A percentile compares a stretch with the other conserved stretches of the same genome.
phyloP scores from a whole-genome alignment of 2,329 filamentous ascomycete genomes.

The Plenodomus tracheiphilus region DNA sequence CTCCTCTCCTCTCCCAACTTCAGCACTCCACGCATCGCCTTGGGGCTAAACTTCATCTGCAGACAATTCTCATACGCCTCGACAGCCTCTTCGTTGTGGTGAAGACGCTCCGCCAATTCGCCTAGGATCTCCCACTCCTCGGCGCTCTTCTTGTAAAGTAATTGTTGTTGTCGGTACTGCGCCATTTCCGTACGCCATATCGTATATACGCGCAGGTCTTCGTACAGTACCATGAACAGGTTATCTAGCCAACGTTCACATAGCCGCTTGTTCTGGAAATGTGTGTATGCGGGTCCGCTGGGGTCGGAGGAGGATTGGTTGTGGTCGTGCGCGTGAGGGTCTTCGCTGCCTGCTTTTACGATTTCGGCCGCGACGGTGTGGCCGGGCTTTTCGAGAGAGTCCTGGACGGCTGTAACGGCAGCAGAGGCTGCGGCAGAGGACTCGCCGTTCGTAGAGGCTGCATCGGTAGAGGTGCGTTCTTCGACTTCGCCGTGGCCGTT shows the following conservation, averaged over 20 bases:
- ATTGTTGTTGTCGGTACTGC: slow-evolving; percentile 88
- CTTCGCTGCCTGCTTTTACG: slow-evolving; percentile 74
- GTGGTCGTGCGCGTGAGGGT: slow-evolving; percentile 39
- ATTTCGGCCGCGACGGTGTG: slow-evolving; percentile 78
- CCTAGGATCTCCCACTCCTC: slow-evolving; percentile 99
- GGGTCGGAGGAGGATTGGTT: slow-evolving; percentile 53
- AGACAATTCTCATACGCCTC: slow-evolving; percentile 93
- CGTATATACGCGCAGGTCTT: slow-evolving; percentile 96
- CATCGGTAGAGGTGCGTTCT: slow-evolving; percentile 22
- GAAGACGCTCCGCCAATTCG: slow-evolving; percentile 86
- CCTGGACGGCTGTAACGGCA: slow-evolving; percentile 28
- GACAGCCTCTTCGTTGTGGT: slow-evolving; percentile 87
- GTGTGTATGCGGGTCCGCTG: slow-evolving; percentile 72
- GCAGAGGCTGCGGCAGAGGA: slow-evolving; percentile 31
- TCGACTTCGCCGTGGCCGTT: slow-evolving; percentile 46
- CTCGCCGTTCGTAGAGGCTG: slow-evolving; percentile 35
- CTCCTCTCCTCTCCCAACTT: slow-evolving; percentile 76
- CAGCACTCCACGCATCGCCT: slow-evolving; percentile 84
- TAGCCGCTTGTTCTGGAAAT: slow-evolving; percentile 94
- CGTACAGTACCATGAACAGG: slow-evolving; percentile 98
- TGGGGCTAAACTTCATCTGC: slow-evolving; percentile 86
- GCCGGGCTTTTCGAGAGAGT: slow-evolving; percentile 73
- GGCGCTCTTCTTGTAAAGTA: slow-evolving; percentile 94
- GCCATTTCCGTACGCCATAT: slow-evolving; percentile 99
- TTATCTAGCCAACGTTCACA: slow-evolving; percentile 99